phyloP scores from a whole-genome alignment of 2,329 filamentous ascomycete species.

The Pestalotiopsis sp. region DNA sequence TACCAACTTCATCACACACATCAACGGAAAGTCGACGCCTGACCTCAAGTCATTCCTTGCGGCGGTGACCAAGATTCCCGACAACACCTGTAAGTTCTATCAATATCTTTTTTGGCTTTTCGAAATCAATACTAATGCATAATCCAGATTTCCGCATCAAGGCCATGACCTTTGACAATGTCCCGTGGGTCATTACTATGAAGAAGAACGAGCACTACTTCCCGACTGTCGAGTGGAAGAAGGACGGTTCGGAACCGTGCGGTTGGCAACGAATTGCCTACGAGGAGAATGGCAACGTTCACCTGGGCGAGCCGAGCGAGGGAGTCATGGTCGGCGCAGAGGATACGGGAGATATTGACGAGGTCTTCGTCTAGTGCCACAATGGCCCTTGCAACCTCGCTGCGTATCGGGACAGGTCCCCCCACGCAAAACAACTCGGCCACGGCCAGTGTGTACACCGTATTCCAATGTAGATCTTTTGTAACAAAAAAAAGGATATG shows the following conservation, averaged over 20 bases:
- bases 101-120: slow-evolving; percentile 1
- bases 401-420: neutral
- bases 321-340: slow-evolving; percentile 45
- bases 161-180: slow-evolving; percentile 97
- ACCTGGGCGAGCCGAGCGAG: slow-evolving; percentile 58
- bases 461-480: neutral
- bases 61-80: slow-evolving; percentile 84
- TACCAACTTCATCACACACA: slow-evolving; percentile 96
- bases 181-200: slow-evolving; percentile 99
- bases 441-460: neutral
- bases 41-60: slow-evolving; percentile 80
- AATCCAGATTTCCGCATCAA: slow-evolving; percentile 83
- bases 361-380: neutral
- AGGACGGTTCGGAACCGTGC: slow-evolving; percentile 59
- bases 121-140: neutral
- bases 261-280: slow-evolving; percentile 69
- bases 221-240: slow-evolving; percentile 71
- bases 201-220: slow-evolving; percentile 99
- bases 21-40: slow-evolving; percentile 85
- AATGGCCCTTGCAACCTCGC: neutral
- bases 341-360: slow-evolving; percentile 46
- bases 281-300: slow-evolving; percentile 52
- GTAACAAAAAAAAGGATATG: neutral
- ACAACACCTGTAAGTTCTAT: slow-evolving; percentile 78
- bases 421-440: neutral